Base-by-base conservation (phyloP, 164 flowering plant genomes). In the Buxus sempervirens region DNA sequence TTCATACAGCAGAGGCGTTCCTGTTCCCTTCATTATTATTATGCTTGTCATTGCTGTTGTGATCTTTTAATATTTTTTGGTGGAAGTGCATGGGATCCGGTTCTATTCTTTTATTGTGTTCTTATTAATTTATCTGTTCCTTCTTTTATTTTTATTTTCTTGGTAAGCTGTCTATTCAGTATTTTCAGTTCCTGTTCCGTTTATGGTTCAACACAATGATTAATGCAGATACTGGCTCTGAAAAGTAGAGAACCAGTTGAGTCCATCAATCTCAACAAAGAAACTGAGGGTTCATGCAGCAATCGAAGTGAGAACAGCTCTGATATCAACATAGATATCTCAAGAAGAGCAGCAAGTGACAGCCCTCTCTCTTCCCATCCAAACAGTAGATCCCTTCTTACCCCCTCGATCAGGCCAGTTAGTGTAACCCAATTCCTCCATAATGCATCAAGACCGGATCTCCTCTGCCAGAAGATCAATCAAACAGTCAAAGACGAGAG, bases 241-340 rank as follows among this genome's bases (percentile, higher is more conserved):
- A 95, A 86, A 75, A 78, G 72, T 64, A 88, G 88, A 70, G 97
- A 90, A 60, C 82, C 90, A 64, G 76, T 90, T 18, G 99, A 88
- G 59, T 86, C 85, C 27, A 90, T 95, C 71, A 95, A 92, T 78
- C 91, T 95, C 18, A 95, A 92, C 66, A 95, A 95, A 78, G 99
- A 95, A 70, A 92, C 97, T 0, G 97, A 95, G 63, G 97, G 96
- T 0, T 92, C 97, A 19, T 80, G 86, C 79, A 95, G 97, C 75
- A 95, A 89, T 69, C 81, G 90, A 69, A 95, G 97, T 63, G 97
- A 95, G 45, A 92, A 89, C 81, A 92, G 97, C 73, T 92, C 96
- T 12, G 95, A 89, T 12, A 78, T 86, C 64, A 87, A 88, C 70
- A 59, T 90, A 51, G 96, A 94, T 55, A 82, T 86, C 49, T 87